Evolutionary conservation across 2,329 filamentous ascomycete genomes (phyloP), one percentile per base, ranked within the genome.

Genomic region (Cordyceps pruinosa): DNA sequence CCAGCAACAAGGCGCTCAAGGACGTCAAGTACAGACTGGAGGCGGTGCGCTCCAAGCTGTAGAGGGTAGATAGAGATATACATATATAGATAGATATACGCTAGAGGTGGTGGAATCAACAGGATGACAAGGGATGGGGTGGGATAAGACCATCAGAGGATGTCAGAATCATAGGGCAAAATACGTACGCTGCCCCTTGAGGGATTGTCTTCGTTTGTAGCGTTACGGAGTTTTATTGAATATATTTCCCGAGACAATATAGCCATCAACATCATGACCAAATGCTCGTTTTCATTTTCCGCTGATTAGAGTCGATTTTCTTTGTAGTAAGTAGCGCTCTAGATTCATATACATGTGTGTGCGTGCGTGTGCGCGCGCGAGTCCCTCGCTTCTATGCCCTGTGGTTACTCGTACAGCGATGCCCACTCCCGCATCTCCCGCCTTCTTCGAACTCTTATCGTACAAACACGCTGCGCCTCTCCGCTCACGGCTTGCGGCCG

Each of bases 21-120:
- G 94, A 99, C 72, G 92, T 99, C 47, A 96, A 96, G 72, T 97
- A 95, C 72, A 81, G 94, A 60, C 77, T 99, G 21, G 94, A 97
- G 73, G 93, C 88, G 3, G 89, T 99, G 45, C 82, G 90, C 66
- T 96, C 90, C 48, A 95, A 91, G 73, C 75, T 97, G 21, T 85
- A 69, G 7, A 26, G 10, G 9, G 10, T 6, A 26, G 9, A 26
- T 49, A n/a, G 10, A 12, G 9, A 19, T 19, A 30, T 5, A 15
- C 13, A 9, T 8, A 25, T 15, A n/a, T n/a, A n/a, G n/a, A n/a
- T 39, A 39, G n/a, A 39, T 19, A 46, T 25, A 13, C 34, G 12
- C 26, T 5, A 46, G 19, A n/a, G 10, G 23, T 47, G 39, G 39
- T 12, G 19, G 12, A 23, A 21, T 25, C 37, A 25, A n/a, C 21